Evolutionary conservation across 2,329 filamentous ascomycete species (phyloP), one percentile per base, ranked within the genome.

Genomic region (Calonectria pseudoreteaudii): DNA sequence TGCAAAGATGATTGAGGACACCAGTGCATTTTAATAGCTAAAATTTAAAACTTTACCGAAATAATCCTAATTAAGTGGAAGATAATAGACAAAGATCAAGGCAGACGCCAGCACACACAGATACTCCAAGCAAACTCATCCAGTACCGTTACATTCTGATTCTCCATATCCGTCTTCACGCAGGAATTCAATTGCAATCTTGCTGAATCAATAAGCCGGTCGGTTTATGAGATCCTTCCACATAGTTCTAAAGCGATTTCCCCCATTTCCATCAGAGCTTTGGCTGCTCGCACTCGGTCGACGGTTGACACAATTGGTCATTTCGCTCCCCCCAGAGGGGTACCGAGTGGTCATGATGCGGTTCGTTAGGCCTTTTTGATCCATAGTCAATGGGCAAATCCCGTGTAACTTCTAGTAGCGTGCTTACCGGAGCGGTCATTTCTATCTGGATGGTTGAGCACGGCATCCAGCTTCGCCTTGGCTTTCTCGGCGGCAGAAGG

Each of bases 401-500:
- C 11, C 16, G 7, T 5, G 3, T 18, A 13, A 16, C 14, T 26
- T 14, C 30, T n/a, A 20, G 6, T 50, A 11, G 8, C 34, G 16
- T 6, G 13, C 50, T 56, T 68, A 74, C 72, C 38, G 11, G 72
- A 74, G 50, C 38, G 28, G 18, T 74, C 28, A 30, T 71, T 52
- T 50, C 72, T 64, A 20, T 34, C 56, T 3, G 72, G 72, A 26
- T 74, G 44, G 36, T 74, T 74, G n/a, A 74, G 41, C 23, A 71
- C 69, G 4, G 72, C 72, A 18, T 74, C 72, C 30, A 58, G 36
- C 47, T 74, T 74, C 36, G 72, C 72, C n/a, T 50, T 74, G 28
- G 72, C 72, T 60, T 74, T 74, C 58, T 71, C 64, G 5, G 72
- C 56, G 13, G 56, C 49, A 30, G 68, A 41, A 36, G 72, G 72